These are phyloP conservation scores for Bruguiera sexangula DNA, from an alignment of 345 rosid genomes.

Conservation along the genomic window DNA sequence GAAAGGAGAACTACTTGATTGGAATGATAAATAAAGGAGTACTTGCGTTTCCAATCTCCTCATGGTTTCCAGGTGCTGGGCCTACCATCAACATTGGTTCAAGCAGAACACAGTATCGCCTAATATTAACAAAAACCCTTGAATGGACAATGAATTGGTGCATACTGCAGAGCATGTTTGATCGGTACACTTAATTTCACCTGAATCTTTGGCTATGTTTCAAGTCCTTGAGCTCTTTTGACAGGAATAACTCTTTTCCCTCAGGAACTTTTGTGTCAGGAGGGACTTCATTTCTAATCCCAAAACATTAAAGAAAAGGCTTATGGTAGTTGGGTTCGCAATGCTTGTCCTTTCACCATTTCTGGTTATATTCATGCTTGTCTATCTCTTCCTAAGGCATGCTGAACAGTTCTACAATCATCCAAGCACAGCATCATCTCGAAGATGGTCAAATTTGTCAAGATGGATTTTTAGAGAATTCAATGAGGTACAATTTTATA, in stretches of 20 bases:
- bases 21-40: conserved; percentile 97
- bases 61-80: conserved; percentile 95
- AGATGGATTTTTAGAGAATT: conserved; percentile 96
- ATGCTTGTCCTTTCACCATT: conserved; percentile 93
- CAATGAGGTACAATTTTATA: conserved; percentile 64
- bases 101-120: conserved; percentile 49
- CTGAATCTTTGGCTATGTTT: conserved; percentile 7
- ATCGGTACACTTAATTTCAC: conserved; percentile 50
- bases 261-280: conserved; percentile 85
- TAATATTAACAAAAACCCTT: conserved; percentile 84
- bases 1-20: conserved; percentile 96
- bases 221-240: conserved; percentile 22
- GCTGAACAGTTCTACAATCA: conserved; percentile 98
- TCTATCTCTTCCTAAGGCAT: conserved; percentile 89
- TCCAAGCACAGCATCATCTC: conserved; percentile 95
- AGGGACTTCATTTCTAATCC: conserved; percentile 90
- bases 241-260: conserved; percentile 26
- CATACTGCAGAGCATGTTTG: conserved; percentile 98
- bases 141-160: conserved; percentile 99
- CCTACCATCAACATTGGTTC: conserved; percentile 59
- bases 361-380: conserved; percentile 93
- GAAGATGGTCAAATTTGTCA: conserved; percentile 97
- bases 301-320: conserved; percentile 68
- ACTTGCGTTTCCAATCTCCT: conserved; percentile 77
- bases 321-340: conserved; percentile 79